Percentiles rank a stretch among this genome's conserved stretches.
Conservation (phyloP, 1,284 basidiomycete species). For the Marasmius fiardii region DNA sequence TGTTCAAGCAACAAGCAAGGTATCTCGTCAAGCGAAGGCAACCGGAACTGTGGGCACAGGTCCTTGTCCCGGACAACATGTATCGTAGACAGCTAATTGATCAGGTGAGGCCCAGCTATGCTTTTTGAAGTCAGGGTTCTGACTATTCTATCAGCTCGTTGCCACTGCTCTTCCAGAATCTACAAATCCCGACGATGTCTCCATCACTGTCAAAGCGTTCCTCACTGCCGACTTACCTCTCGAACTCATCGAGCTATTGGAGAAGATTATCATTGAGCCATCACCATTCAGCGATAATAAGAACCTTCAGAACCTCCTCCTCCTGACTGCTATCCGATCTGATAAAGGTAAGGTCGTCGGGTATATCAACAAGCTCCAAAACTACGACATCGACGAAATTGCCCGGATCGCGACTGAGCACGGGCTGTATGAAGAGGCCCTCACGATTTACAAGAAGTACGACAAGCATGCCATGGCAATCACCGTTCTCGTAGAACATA, state of each 20-base stretch:
- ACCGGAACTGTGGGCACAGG: constrained; percentile 95
- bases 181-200: constrained; percentile 98
- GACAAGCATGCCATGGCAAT: constrained; percentile 93
- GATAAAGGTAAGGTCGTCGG: constrained; percentile 99
- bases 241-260: constrained; percentile 95
- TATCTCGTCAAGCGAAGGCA: constrained; percentile 97
- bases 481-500: constrained; percentile 97
- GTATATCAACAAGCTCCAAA: constrained; percentile 97
- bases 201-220: constrained; percentile 98
- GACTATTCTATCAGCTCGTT: constrained; percentile 58
- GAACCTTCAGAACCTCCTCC: constrained; percentile 91
- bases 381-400: constrained; percentile 94
- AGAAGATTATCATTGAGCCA: constrained; percentile 98
- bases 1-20: constrained; percentile 99
- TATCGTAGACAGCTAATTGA: constrained; percentile 94
- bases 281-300: constrained; percentile 98
- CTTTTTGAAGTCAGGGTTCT: neutral
- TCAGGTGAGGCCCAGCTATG: constrained; percentile 51
- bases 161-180: constrained; percentile 96
- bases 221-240: constrained; percentile 96
- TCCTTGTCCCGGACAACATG: constrained; percentile 87
- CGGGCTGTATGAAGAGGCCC: constrained; percentile 94
- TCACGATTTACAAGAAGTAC: constrained; percentile 96
- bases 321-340: constrained; percentile 95
- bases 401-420: constrained; percentile 97